Evolutionary conservation across 192 early-diverging fungal genomes (phyloP), one percentile per base, ranked within the genome.

Genomic region (Chytriomyces hyalinus): DNA sequence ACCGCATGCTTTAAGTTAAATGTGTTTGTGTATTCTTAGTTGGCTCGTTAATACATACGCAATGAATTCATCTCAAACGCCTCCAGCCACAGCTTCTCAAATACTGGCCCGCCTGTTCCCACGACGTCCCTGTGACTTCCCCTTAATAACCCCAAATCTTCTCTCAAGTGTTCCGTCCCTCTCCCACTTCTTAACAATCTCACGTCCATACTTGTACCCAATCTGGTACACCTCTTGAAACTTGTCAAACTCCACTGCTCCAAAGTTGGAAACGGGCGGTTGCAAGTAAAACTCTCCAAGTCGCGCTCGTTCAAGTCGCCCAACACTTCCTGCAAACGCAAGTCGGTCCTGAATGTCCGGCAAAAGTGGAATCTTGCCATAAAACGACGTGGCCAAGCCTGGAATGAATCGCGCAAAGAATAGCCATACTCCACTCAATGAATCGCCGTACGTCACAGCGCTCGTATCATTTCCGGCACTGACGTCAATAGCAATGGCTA

Each of bases 401-500:
- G 97, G 97, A 67, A 97, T 94, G 26, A 65, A 84, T 11, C 91
- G 86, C 75, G 94, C 91, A 49, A 95, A 79, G 10, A 97, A 78
- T 6, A 96, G 93, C 87, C 94, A 93, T 91, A 93, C 94, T n/a
- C 98, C 98, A 6, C 92, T 94, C 24, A 99, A 85, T 5, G 92
- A 91, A 72, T 96, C 97, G 44, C 96, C 96, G 75, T 94, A 98
- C 20, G 86, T 86, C 48, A 97, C 93, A 2, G 95, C 92, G n/a
- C 90, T 92, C 4, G 94, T 98, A 78, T 98, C 96, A 84, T 99
- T 93, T 60, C 93, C 92, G 49, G 86, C 85, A 6, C 94, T 94
- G 44, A 99, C 96, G 81, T 98, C 96, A 1, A 99, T 90, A 0
- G 97, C 97, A 90, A 99, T 93, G 60, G 98, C 92, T 62, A 92